These are phyloP conservation scores for Bipolaris oryzae DNA, from an alignment of 2,329 filamentous ascomycete genomes.

Conservation along the genomic window DNA sequence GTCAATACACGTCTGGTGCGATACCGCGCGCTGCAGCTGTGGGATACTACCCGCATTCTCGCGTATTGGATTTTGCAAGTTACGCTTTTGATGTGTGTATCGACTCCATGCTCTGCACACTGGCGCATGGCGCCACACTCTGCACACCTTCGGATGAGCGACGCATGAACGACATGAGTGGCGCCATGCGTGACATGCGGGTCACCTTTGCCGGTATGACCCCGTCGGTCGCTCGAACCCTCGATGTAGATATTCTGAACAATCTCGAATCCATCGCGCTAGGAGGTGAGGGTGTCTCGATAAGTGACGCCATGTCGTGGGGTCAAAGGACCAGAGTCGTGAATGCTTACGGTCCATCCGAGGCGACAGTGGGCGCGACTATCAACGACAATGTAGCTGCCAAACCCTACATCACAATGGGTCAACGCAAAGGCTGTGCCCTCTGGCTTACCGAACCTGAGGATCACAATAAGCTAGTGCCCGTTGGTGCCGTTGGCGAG, in stretches of 20 bases:
- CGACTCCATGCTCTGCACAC: constrained; percentile 46
- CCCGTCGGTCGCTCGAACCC: constrained; percentile 46
- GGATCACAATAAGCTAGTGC: constrained; percentile 46
- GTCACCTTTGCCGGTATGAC: constrained; percentile 47
- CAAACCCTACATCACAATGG: constrained; percentile 47
- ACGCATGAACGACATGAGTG: constrained; percentile 55
- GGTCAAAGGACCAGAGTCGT: constrained; percentile 42
- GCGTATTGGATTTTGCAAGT: constrained; percentile 46
- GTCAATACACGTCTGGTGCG: constrained; percentile 45
- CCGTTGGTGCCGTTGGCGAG: constrained; percentile 55
- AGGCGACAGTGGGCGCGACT: constrained; percentile 45
- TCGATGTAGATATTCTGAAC: constrained; percentile 47
- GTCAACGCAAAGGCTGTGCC: constrained; percentile 41
- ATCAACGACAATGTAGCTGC: constrained; percentile 39
- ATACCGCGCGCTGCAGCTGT: constrained; percentile 41
- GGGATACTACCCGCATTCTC: constrained; percentile 43
- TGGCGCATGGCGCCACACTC: constrained; percentile 42
- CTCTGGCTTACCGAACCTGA: constrained; percentile 52
- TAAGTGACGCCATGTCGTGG: constrained; percentile 53
- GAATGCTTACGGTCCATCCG: constrained; percentile 47
- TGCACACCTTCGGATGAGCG: constrained; percentile 53
- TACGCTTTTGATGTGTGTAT: constrained; percentile 49
- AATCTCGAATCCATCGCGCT: constrained; percentile 53
- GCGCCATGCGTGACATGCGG: constrained; percentile 45
- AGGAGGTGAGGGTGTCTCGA: constrained; percentile 47